Evolutionary conservation across 2,329 filamentous ascomycete species (phyloP), one percentile per base, ranked within the genome.

Genomic region (Ophiostoma sp.): DNA sequence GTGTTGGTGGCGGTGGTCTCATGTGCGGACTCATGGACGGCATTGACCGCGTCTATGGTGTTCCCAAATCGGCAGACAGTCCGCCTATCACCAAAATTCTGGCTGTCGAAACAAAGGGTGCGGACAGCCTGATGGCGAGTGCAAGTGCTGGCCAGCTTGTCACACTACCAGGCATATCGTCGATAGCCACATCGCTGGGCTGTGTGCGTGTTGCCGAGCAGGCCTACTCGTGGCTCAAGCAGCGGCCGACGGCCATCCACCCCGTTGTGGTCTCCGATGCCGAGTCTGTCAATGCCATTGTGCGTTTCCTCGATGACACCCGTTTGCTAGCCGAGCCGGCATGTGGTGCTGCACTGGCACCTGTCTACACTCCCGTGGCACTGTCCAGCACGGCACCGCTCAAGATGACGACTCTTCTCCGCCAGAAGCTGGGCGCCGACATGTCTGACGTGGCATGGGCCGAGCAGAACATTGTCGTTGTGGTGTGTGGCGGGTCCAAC

Each of bases 401-500:
- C 27, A 66, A 55, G 12, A 8, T 41, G 36, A 49, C 11, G 44
- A 67, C 65, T 5, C 44, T 71, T 14, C 75, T 96, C 74, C 83
- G 87, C 74, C 81, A 82, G 73, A 79, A 86, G 9, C 79, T 93
- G 0, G 85, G 89, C 0, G 74, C 78, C 64, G 80, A 77, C 0
- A 66, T 85, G 66, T 77, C 78, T 0, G 84, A 86, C 44, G 83
- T 84, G 45, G 83, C 92, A 71, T 88, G 84, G 78, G 80, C 81
- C 0, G 79, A 84, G 69, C 89, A 87, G 76, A 91, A 91, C 72
- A 85, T 97, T 5, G 92, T 97, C 1, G 81, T 97, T 67, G 83
- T 96, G 38, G 87, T 97, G 6, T 98, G 94, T 75, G 94, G 94
- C 62, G 91, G 90, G 4, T 88, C 84, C 36, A 87, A 87, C 75